Base-by-base conservation (phyloP, 768 basidiomycete genomes). In the Amanita brunnescens region DNA sequence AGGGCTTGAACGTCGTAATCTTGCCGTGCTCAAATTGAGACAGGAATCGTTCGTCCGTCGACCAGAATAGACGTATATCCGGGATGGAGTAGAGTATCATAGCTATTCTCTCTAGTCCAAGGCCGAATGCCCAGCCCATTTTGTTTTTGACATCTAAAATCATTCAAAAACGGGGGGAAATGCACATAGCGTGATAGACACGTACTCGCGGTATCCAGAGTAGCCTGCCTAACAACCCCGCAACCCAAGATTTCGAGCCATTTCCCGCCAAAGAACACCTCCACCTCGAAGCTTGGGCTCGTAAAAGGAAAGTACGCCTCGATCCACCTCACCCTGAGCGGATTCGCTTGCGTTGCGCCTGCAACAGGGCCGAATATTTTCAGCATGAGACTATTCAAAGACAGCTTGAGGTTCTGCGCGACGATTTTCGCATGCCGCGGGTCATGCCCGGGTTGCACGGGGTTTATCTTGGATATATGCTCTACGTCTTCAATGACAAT, bases 231-330 rank as follows among this genome's bases (percentile, higher is more conserved):
- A 34, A 98, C 81, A 20, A 99, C 91, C 1, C 96, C 96, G 54
- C 80, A 93, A 0, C 96, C 96, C 5, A 98, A 73, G 49, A 99
- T 90, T 67, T 98, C 96, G 20, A 99, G 72, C 96, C 96, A 99
- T 66, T 94, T 87, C 1, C 92, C 96, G 51, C 85, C 81, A 71
- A 88, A 98, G 67, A 94, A 86, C 4, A 98, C 93, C 64, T 99
- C 96, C 37, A 99, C 94, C 63, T 99, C 95, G 62, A 90, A 99
- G 64, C 93, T 96, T 7, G 96, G 96, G 54, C 84, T 87, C 50
- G 96, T 99, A 75, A 95, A 99, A 1, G 96, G 96, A 69, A 99
- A 98, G 61, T 88, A 91, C 2, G 95, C 91, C 63, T 97, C 92
- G 56, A 98, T 97, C 96, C 96, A 99, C 18, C 96, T 75, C 23